Evolutionary conservation across 2,329 filamentous ascomycete genomes (phyloP), one percentile per base, ranked within the genome.

Genomic region (Penicillium palitans): DNA sequence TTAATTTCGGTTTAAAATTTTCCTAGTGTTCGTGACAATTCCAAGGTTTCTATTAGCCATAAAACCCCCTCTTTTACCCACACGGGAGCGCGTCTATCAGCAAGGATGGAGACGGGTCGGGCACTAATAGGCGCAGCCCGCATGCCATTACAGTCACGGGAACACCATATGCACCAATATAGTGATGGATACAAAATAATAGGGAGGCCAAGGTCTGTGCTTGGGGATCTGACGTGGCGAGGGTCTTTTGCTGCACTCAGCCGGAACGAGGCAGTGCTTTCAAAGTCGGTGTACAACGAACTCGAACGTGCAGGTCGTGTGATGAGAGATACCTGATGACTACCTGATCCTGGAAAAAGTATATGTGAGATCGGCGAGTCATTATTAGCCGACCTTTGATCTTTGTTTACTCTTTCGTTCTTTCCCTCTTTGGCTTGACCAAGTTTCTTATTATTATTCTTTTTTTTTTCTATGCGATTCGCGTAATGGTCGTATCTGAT

Each of bases 41-140:
- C 9, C 15, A 45, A 29, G 42, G 42, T 29, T 40, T 52, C 27
- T 31, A 24, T 35, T 54, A 40, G 41, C 49, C 42, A 55, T 31
- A 44, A 47, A 47, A 53, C 15, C 55, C 50, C 55, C 55, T 48
- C 50, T 46, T 24, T 63, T 60, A 67, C 47, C 66, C 66, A 65
- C 66, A 64, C 63, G 60, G 65, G 60, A 66, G 64, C 66, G 66
- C 66, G 66, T 65, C 65, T 67, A 68, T 63, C 65, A 63, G 27
- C 61, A 65, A 35, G 63, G 63, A 65, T 68, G 66, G 60, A 61
- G 60, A 61, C 60, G 50, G 41, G 60, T 66, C 63, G 62, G 63
- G 64, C 65, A 68, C 67, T 68, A 67, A 68, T 67, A 68, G 65
- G 46, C 66, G 66, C 66, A 58, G 61, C 64, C 66, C 66, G 68